These are phyloP conservation scores for Saccharum spontaneum DNA, from an alignment of 176 grass and related monocot genomes.

Conservation along the genomic window DNA sequence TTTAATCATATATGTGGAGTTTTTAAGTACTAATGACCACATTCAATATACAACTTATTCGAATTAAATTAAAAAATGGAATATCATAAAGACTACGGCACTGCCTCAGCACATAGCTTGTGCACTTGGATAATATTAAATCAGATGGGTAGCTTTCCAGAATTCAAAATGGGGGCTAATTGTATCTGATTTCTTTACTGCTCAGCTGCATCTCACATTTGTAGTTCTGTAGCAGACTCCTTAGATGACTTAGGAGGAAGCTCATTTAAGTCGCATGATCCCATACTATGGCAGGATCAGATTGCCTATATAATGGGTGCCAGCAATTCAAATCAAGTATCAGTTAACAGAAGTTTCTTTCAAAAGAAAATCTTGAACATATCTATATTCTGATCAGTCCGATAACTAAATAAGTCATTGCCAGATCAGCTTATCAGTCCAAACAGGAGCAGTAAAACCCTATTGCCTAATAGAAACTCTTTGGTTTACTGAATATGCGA, in stretches of 20 bases:
- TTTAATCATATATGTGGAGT: neutral
- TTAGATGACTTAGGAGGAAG: neutral
- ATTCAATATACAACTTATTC: neutral
- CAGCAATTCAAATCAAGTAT: neutral
- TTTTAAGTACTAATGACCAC: neutral
- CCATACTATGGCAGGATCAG: neutral
- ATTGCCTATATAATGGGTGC: neutral
- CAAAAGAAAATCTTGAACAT: neutral
- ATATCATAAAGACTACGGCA: neutral
- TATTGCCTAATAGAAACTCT: constrained; percentile 11
- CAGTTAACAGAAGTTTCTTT: neutral
- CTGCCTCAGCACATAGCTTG: neutral
- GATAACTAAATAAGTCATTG: neutral
- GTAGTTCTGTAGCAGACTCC: neutral
- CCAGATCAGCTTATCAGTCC: neutral
- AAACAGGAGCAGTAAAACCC: neutral
- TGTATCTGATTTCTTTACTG: neutral
- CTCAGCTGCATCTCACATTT: neutral
- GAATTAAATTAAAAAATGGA: neutral
- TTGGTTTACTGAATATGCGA: constrained; percentile 13
- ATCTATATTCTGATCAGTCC: neutral
- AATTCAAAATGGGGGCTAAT: neutral
- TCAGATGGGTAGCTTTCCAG: neutral
- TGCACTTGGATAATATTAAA: neutral
- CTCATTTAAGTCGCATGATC: neutral